These are phyloP conservation scores for Beta lomatogona DNA, from an alignment of 179 eudicot genomes.

Conservation along the genomic window DNA sequence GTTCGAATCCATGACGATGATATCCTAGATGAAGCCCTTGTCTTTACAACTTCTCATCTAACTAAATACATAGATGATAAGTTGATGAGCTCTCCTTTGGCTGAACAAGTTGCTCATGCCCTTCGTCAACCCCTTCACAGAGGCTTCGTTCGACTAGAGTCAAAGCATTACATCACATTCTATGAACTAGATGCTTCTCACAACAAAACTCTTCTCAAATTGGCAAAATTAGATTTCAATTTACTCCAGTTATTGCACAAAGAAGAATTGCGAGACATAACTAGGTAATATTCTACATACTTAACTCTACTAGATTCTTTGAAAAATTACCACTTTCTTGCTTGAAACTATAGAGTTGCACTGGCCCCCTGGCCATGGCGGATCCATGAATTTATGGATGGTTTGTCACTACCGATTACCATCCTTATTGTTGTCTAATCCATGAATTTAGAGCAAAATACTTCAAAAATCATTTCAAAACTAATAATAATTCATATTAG, in stretches of 20 bases:
- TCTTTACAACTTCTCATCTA: slow-evolving; percentile 3
- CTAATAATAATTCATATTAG: too few relatives aligned
- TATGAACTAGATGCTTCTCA: slow-evolving; percentile 33
- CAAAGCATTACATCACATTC: slow-evolving; percentile 29
- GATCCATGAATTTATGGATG: too few relatives aligned
- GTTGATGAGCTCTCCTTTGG: neutral
- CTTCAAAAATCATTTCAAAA: too few relatives aligned
- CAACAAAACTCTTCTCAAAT: slow-evolving; percentile 24
- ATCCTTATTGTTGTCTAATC: too few relatives aligned
- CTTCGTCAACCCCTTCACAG: slow-evolving; percentile 31
- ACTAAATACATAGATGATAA: neutral
- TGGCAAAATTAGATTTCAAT: slow-evolving; percentile 51
- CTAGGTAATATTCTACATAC: slow-evolving; percentile 35
- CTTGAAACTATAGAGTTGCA: too few relatives aligned
- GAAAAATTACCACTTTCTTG: too few relatives aligned
- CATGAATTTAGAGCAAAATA: too few relatives aligned
- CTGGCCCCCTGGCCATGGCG: fast-evolving
- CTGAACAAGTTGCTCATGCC: slow-evolving; percentile 24
- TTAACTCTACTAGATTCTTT: too few relatives aligned
- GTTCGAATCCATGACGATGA: slow-evolving; percentile 21
- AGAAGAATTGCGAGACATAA: slow-evolving; percentile 33
- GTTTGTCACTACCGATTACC: too few relatives aligned
- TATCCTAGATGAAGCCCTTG: slow-evolving; percentile 17
- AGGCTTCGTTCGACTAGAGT: slow-evolving; percentile 37
- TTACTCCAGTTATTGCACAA: slow-evolving; percentile 39